Conservation (phyloP, 352 stramenopile species). For the Phytophthora aleatoria region DNA sequence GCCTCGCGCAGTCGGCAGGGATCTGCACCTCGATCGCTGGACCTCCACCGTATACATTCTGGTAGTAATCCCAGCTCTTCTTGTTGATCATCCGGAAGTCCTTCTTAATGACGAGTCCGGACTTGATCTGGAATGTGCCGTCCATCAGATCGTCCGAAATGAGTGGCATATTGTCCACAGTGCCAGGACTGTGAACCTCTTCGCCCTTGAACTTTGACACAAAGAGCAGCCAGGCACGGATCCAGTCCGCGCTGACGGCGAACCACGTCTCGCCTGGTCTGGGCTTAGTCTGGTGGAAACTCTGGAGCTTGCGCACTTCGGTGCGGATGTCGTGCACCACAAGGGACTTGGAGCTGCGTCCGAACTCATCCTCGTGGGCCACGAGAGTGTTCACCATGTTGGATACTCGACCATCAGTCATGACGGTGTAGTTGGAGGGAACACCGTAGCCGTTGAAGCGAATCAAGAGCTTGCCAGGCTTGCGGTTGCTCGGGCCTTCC, state of each 20-base stretch:
- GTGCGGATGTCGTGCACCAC: conserved; percentile 59
- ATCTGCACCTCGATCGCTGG: conserved; percentile 76
- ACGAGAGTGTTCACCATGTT: conserved; percentile 54
- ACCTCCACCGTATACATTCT: conserved; percentile 68
- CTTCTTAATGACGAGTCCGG: conserved; percentile 62
- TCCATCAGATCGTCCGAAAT: conserved; percentile 71
- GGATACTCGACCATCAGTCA: conserved; percentile 54
- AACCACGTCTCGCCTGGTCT: conserved; percentile 70
- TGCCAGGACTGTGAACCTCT: conserved; percentile 54
- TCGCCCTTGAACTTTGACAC: conserved; percentile 77
- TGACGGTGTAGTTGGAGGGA: conserved; percentile 58
- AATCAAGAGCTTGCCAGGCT: conserved; percentile 67
- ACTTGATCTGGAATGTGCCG: conserved; percentile 72
- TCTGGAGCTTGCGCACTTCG: conserved; percentile 68
- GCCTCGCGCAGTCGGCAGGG: conserved; percentile 55
- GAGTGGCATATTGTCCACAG: conserved; percentile 77
- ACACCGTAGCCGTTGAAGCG: conserved; percentile 77
- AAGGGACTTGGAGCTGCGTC: conserved; percentile 40
- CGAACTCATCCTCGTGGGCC: conserved; percentile 78
- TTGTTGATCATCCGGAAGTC: conserved; percentile 86
- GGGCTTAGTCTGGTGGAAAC: conserved; percentile 68
- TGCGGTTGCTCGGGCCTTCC: conserved; percentile 65
- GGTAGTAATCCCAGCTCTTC: conserved; percentile 78
- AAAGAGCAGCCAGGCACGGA: conserved; percentile 73
- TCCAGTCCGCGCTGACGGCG: conserved; percentile 66